A percentile compares a stretch with the other conserved stretches of the same genome.
Conservation (phyloP, 2,329 filamentous ascomycete genomes). For the Drechslerella coelobrocha region DNA sequence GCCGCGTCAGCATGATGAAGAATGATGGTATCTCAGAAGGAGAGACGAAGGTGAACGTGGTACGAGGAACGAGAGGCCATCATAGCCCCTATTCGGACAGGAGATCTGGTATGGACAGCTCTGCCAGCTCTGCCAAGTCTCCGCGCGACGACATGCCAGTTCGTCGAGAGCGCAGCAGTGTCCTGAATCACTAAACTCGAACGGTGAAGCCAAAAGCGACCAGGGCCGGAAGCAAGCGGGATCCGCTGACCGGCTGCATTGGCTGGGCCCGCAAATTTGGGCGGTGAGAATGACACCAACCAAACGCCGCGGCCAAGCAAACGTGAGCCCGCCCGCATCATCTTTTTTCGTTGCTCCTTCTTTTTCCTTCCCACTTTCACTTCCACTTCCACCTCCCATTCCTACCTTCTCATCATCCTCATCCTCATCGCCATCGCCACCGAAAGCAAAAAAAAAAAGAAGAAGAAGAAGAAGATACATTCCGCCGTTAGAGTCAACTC, state of each 20-base stretch:
- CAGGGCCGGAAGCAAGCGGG: conserved; percentile 51
- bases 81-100: too few relatives aligned
- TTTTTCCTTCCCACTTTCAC: conserved; percentile 7
- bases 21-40: too few relatives aligned
- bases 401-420: not conserved
- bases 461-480: too few relatives aligned
- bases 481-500: not conserved
- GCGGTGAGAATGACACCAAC: conserved; percentile 10
- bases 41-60: too few relatives aligned
- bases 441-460: not conserved
- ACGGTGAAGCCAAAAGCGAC: not conserved
- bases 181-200: too few relatives aligned
- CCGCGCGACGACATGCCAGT: too few relatives aligned
- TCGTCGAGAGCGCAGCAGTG: too few relatives aligned
- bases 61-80: too few relatives aligned
- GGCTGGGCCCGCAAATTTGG: conserved; percentile 23
- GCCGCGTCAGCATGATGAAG: too few relatives aligned
- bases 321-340: not conserved
- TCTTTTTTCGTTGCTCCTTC: conserved; percentile 1
- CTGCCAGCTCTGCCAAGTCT: too few relatives aligned
- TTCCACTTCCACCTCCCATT: not conserved
- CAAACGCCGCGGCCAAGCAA: too few relatives aligned
- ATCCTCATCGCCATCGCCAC: not conserved
- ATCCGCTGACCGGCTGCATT: conserved; percentile 25
- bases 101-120: too few relatives aligned